A percentile compares a stretch with the other conserved stretches of the same genome.
Evolutionary conservation across 257 asterid species (phyloP).

Genomic region (Primulina tabacum): DNA sequence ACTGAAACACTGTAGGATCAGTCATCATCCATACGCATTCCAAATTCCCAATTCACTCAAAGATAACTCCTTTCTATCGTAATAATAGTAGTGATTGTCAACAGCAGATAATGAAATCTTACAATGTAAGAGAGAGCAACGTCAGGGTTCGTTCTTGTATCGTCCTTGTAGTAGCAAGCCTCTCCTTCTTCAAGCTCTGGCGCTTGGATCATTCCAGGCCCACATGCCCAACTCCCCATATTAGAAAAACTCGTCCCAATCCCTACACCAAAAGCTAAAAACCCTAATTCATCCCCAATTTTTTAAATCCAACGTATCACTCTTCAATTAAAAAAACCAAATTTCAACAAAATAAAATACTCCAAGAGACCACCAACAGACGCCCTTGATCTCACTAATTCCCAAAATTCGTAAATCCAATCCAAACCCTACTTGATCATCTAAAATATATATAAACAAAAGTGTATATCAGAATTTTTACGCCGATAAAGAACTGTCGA

Average conservation of each 20-base stretch:
- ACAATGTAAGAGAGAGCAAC: conserved; percentile 83
- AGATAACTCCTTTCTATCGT: conserved; percentile 19
- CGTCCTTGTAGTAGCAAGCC: conserved; percentile 53
- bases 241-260: conserved; percentile 28
- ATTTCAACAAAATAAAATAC: conserved; percentile 37
- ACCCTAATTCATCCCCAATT: conserved; percentile 44
- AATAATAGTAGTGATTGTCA: conserved; percentile 16
- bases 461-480: conserved; percentile 13
- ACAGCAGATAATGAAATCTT: conserved; percentile 45
- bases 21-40: conserved; percentile 1
- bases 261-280: conserved; percentile 39
- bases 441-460: conserved; percentile 24
- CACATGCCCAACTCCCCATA: conserved; percentile 38
- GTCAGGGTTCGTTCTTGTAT: conserved; percentile 67
- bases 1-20: conserved; percentile 5
- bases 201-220: conserved; percentile 47
- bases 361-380: conserved; percentile 38
- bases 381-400: conserved; percentile 33
- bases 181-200: conserved; percentile 93
- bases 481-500: conserved; percentile 6
- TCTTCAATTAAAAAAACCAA: conserved; percentile 32
- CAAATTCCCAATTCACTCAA: conserved; percentile 9
- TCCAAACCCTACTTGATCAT: conserved; percentile 58
- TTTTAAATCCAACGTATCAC: conserved; percentile 80
- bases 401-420: conserved; percentile 43